Evolutionary conservation across 2,329 filamentous ascomycete genomes (phyloP).

Genomic region (Aspergillus tanneri): DNA sequence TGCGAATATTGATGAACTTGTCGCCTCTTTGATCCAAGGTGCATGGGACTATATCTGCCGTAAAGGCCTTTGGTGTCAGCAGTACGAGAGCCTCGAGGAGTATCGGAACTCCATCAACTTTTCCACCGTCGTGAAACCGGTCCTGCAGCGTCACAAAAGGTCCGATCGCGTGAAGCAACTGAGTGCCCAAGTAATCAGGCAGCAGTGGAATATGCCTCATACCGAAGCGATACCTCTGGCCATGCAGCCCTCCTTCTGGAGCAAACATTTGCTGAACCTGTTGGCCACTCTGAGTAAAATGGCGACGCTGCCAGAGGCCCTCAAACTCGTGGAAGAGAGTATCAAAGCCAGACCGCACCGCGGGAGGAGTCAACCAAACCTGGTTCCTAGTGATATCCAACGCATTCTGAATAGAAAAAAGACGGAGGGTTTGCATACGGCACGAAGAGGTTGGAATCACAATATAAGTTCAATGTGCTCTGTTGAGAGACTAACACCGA

Average conservation of each 20-base stretch:
- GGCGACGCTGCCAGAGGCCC: not conserved
- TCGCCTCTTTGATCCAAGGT: conserved; percentile 1
- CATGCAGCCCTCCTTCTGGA: not conserved
- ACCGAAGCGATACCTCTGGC: not conserved
- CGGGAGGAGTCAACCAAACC: not conserved
- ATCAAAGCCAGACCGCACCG: not conserved
- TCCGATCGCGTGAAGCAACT: conserved; percentile 3
- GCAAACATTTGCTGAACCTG: conserved; percentile 4
- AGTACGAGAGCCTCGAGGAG: conserved; percentile 1
- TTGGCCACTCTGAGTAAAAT: conserved; percentile 1
- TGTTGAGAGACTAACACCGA: no score
- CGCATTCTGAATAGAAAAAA: conserved; percentile 3
- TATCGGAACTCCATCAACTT: conserved; percentile 3
- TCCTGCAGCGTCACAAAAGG: conserved; percentile 1
- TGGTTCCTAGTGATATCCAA: conserved; percentile 8
- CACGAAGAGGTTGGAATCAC: no score
- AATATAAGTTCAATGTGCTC: no score
- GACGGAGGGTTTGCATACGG: no score
- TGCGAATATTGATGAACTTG: not conserved
- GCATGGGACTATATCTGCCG: conserved; percentile 4
- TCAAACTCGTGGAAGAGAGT: not conserved
- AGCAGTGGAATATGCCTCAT: not conserved
- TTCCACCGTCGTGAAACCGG: not conserved
- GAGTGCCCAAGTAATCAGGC: not conserved
- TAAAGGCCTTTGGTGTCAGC: conserved; percentile 2